These are phyloP conservation scores for Saccharum spontaneum DNA, from an alignment of 176 grass and related monocot genomes.

Conservation along the genomic window DNA sequence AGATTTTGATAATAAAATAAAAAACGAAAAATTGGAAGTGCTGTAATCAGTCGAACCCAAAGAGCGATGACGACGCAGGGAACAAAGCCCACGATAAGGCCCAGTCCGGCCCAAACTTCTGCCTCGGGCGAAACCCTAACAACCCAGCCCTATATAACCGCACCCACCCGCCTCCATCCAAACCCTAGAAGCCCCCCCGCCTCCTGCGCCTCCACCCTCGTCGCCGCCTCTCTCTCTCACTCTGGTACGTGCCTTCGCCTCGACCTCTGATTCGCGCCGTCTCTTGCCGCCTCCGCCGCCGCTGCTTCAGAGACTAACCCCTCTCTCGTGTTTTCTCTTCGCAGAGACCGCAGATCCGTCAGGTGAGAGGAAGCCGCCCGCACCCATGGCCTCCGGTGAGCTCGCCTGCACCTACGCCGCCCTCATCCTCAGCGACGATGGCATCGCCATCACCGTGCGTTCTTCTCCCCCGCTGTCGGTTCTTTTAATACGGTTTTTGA, in stretches of 20 bases:
- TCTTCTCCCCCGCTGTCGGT: no score
- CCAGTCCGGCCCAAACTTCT: conserved; percentile 21
- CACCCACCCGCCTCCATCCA: neutral
- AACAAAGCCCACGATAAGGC: neutral
- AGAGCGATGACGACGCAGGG: neutral
- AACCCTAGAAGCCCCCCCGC: conserved; percentile 33
- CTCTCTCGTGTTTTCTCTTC: neutral
- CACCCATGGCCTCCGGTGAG: conserved; percentile 59
- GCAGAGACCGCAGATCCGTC: conserved; percentile 30
- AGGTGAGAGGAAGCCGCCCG: neutral
- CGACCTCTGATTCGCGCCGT: neutral
- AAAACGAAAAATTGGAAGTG: neutral
- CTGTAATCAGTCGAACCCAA: neutral
- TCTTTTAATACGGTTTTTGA: neutral
- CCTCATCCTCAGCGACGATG: conserved; percentile 76
- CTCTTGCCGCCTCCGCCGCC: neutral
- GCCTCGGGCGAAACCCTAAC: conserved; percentile 34
- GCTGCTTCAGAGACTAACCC: neutral
- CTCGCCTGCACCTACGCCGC: conserved; percentile 80
- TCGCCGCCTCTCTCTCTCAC: neutral
- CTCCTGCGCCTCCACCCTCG: conserved; percentile 30
- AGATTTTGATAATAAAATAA: no score
- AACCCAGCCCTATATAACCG: neutral
- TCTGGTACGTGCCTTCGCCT: conserved; percentile 17
- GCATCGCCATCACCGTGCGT: conserved; percentile 72